Evolutionary conservation across 148 eudicot genomes (phyloP).

Genomic region (Fagopyrum esculentum): DNA sequence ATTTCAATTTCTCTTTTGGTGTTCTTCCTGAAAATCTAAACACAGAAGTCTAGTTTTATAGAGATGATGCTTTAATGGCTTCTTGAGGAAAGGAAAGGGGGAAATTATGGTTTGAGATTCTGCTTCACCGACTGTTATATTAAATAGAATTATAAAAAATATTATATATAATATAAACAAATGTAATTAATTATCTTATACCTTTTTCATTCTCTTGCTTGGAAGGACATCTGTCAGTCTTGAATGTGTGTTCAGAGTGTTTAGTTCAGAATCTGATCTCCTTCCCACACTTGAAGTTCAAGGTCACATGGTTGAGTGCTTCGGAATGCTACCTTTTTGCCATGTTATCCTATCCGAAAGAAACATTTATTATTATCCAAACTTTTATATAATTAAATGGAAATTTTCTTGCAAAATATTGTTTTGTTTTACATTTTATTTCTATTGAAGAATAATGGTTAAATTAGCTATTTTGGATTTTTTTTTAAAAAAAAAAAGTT

Average conservation of each 20-base stretch:
- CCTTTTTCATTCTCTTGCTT: background rate
- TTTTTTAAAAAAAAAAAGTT: no score
- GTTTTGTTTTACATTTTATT: no score
- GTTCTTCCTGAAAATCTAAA: background rate
- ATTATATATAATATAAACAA: background rate
- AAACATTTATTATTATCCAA: background rate
- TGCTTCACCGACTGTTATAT: constrained; percentile 5
- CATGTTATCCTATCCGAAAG: background rate
- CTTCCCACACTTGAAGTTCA: background rate
- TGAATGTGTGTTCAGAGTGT: background rate
- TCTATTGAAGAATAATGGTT: no score
- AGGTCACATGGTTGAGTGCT: background rate
- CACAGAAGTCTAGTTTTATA: background rate
- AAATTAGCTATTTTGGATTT: no score
- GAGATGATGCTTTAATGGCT: background rate
- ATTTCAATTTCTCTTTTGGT: background rate
- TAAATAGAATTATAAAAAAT: background rate
- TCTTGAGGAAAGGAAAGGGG: background rate
- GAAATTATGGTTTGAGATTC: background rate
- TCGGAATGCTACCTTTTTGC: background rate
- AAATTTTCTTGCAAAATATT: no score
- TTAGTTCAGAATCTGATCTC: background rate
- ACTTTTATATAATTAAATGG: background rate
- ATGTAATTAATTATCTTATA: background rate
- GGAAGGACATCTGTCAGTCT: background rate